Conservation (phyloP, 164 flowering plant species). For the Vitis amurensis region DNA sequence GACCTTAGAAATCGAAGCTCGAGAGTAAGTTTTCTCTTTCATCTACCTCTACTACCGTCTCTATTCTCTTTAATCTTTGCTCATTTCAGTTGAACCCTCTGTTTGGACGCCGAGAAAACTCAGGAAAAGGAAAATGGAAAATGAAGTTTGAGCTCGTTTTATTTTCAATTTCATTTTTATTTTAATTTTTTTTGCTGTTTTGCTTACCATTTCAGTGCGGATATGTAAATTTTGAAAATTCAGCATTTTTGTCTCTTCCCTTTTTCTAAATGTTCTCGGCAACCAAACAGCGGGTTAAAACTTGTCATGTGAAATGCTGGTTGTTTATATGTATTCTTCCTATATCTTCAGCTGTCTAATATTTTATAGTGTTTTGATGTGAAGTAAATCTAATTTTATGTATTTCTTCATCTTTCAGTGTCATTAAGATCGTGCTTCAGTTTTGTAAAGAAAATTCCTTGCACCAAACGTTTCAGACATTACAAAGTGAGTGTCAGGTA, state of each 20-base stretch:
- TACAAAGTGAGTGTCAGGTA: slow-evolving; percentile 96
- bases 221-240: not conserved
- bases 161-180: no score
- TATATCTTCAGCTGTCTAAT: not conserved
- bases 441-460: slow-evolving; percentile 97
- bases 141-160: no score
- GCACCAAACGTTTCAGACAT: slow-evolving; percentile 87
- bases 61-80: not conserved
- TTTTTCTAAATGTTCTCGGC: not conserved
- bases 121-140: no score
- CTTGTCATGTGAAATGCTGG: no score
- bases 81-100: not conserved
- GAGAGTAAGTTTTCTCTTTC: slow-evolving; percentile 55
- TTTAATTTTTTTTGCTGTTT: no score
- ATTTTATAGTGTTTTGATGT: not conserved
- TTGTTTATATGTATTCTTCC: not conserved
- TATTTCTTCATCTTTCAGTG: slow-evolving; percentile 52
- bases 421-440: slow-evolving; percentile 93
- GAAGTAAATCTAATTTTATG: not conserved
- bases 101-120: no score
- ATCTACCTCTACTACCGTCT: not conserved
- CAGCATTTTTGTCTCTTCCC: not conserved
- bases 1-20: slow-evolving; percentile 88
- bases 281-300: not conserved
- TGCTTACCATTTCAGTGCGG: no score